Evolutionary conservation across 768 basidiomycete species (phyloP).

Genomic region (Russula dissimulans): DNA sequence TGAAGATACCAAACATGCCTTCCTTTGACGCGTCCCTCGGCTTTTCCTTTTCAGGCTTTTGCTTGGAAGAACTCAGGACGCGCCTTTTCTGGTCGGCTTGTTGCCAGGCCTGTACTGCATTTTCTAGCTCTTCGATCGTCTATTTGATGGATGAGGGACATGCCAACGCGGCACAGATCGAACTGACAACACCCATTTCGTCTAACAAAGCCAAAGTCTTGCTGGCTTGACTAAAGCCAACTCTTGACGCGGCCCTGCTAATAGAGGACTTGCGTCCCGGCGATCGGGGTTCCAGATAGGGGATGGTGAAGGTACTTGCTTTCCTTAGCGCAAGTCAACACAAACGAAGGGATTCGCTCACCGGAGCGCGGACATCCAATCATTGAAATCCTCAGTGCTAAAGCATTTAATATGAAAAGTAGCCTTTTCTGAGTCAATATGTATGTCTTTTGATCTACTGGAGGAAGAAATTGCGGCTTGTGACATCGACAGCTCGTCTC

Average conservation of each 20-base stretch:
- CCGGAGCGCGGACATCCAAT: conserved; percentile 73
- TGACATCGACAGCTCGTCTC: conserved; percentile 55
- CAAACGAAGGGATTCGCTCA: conserved; percentile 22
- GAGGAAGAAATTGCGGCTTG: conserved; percentile 73
- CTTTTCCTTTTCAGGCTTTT: conserved; percentile 37
- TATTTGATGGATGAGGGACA: conserved; percentile 24
- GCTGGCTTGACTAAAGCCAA: conserved; percentile 34
- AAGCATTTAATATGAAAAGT: conserved; percentile 81
- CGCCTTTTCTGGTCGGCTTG: conserved; percentile 32
- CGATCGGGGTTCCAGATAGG: conserved; percentile 29
- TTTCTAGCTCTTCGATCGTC: conserved; percentile 54
- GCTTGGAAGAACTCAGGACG: conserved; percentile 24
- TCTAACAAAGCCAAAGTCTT: conserved; percentile 48
- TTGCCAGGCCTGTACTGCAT: conserved; percentile 36
- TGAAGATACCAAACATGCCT: conserved; percentile 28
- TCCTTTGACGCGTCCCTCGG: conserved; percentile 57
- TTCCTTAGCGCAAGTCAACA: not conserved
- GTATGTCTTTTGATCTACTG: conserved; percentile 67
- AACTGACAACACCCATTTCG: conserved; percentile 56
- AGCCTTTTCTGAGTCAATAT: conserved; percentile 64
- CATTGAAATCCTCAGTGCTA: conserved; percentile 57
- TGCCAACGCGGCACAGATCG: not conserved
- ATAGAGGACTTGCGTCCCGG: conserved; percentile 29
- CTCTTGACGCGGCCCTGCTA: conserved; percentile 30
- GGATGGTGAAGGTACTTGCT: conserved; percentile 54